Percentiles rank a stretch among this genome's conserved stretches.
Conservation (phyloP, 2,329 filamentous ascomycete genomes). For the Penicillium sp. region DNA sequence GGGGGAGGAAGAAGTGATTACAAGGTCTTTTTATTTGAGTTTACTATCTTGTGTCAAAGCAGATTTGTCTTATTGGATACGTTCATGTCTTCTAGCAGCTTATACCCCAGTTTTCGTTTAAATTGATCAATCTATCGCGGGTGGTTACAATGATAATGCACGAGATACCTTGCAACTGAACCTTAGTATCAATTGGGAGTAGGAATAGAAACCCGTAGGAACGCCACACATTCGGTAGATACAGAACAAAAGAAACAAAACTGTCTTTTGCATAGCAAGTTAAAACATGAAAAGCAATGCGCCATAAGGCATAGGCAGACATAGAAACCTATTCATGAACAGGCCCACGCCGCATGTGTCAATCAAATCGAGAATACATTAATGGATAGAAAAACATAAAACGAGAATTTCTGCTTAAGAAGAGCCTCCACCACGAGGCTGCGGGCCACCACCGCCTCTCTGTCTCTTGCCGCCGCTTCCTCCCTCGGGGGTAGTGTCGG, state of each 20-base stretch:
- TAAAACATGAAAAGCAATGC: neutral
- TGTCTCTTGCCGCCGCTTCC: slow-evolving; percentile 41
- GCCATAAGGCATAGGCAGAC: neutral
- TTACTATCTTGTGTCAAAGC: neutral
- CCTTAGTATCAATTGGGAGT: neutral
- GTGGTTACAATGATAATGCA: neutral
- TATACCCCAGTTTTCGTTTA: slow-evolving; percentile 3
- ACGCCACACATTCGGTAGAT: slow-evolving; percentile 19
- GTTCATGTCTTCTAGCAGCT: neutral
- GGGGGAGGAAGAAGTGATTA: slow-evolving; percentile 23
- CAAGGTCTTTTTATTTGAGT: neutral
- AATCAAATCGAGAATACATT: slow-evolving; percentile 9
- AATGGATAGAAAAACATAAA: slow-evolving; percentile 7
- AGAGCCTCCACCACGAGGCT: slow-evolving; percentile 22
- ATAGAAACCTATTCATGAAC: neutral
- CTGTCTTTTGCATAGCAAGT: neutral
- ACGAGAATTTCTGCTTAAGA: slow-evolving; percentile 14
- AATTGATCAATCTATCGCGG: neutral
- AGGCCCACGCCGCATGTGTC: neutral
- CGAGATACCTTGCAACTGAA: neutral
- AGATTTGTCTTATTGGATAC: neutral
- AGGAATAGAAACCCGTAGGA: neutral
- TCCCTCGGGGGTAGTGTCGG: slow-evolving; percentile 30
- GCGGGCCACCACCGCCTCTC: slow-evolving; percentile 35
- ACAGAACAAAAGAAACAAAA: slow-evolving; percentile 11